Percentiles rank a stretch among this genome's conserved stretches.
phyloP scores from a whole-genome alignment of 192 early-diverging fungal species.

The Coemansia sp. region DNA sequence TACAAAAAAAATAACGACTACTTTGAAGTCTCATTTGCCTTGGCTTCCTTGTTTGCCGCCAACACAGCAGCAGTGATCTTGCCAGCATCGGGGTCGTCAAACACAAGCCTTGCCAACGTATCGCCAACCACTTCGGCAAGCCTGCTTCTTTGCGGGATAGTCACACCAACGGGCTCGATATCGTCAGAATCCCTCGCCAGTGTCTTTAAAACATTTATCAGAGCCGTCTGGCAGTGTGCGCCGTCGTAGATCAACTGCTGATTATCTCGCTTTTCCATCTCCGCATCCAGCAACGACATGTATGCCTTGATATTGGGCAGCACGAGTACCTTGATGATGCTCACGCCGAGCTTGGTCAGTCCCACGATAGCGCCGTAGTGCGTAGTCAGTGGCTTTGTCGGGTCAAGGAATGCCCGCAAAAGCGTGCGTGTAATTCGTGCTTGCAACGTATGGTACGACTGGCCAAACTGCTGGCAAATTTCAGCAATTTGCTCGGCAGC shows the following conservation, averaged over 20 bases:
- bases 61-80: conserved; percentile 40
- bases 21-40: neutral
- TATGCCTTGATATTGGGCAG: conserved; percentile 80
- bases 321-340: conserved; percentile 76
- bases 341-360: conserved; percentile 72
- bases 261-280: conserved; percentile 46
- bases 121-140: conserved; percentile 45
- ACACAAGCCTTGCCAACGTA: conserved; percentile 42
- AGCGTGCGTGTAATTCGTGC: conserved; percentile 89
- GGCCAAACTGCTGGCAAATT: conserved; percentile 79
- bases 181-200: conserved; percentile 21
- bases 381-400: conserved; percentile 77
- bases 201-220: conserved; percentile 32
- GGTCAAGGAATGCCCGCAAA: conserved; percentile 88
- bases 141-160: conserved; percentile 24
- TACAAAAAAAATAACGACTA: neutral
- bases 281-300: conserved; percentile 50
- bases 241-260: conserved; percentile 44
- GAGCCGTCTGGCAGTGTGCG: conserved; percentile 35
- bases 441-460: conserved; percentile 85
- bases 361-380: conserved; percentile 91
- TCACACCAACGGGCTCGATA: conserved; percentile 17
- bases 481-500: conserved; percentile 75
- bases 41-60: conserved; percentile 19
- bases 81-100: conserved; percentile 35